These are phyloP conservation scores for Claviceps quebecensis DNA, from an alignment of 2,329 filamentous ascomycete genomes.

Conservation along the genomic window DNA sequence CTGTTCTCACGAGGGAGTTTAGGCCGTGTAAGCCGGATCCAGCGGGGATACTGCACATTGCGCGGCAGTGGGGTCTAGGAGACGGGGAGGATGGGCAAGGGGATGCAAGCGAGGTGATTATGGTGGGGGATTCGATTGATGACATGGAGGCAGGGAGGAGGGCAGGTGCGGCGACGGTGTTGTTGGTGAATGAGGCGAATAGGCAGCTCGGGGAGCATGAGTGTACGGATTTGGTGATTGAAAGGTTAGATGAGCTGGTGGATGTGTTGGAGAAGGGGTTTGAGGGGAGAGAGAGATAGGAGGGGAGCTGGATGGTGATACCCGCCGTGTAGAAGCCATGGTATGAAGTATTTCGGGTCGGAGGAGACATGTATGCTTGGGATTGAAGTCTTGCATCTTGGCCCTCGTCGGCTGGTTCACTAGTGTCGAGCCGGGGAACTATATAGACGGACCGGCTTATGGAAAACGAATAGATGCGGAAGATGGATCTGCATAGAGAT, in stretches of 20 bases:
- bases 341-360: not conserved
- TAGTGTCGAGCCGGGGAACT: not conserved
- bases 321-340: not conserved
- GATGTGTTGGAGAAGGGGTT: constrained; percentile 64
- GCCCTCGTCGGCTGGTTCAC: not conserved
- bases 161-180: constrained; percentile 80
- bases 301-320: not conserved
- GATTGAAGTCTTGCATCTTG: not conserved
- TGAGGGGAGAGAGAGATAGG: constrained; percentile 29
- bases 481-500: not conserved
- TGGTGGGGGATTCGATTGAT: constrained; percentile 72
- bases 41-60: constrained; percentile 77
- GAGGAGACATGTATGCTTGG: not conserved
- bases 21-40: constrained; percentile 75
- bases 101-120: constrained; percentile 37
- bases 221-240: constrained; percentile 64
- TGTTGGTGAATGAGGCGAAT: constrained; percentile 78
- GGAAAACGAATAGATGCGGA: too few species aligned
- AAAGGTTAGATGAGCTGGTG: constrained; percentile 61
- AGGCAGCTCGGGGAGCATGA: constrained; percentile 52
- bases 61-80: constrained; percentile 54
- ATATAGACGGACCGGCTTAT: not conserved
- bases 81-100: too few species aligned
- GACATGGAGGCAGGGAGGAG: constrained; percentile 79
- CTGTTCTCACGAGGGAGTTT: constrained; percentile 76